Base-by-base conservation (phyloP, 2,329 filamentous ascomycete genomes). In the Fusarium zealandicum region DNA sequence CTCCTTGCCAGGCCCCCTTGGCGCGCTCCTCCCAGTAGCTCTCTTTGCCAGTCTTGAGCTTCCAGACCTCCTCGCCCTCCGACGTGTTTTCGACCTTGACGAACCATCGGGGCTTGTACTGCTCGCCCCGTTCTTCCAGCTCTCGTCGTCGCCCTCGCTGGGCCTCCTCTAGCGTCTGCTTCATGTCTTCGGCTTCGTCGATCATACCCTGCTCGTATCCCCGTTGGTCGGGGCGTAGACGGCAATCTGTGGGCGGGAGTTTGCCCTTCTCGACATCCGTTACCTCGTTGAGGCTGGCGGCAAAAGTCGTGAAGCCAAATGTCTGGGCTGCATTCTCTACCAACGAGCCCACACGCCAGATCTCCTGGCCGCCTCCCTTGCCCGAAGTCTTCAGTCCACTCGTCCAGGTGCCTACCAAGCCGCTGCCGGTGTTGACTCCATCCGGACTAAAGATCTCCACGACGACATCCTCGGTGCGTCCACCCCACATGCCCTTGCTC, bases 401-500 rank as follows among this genome's bases (percentile, higher is more conserved):
- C 0, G 93, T 97, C 95, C 95, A 99, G 48, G 90, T 96, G 3
- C 95, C 95, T 0, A 78, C 74, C 18, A 98, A 78, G 13, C 89
- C 86, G 10, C 88, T 78, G 1, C 90, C 82, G 0, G 89, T 82
- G 16, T 85, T 80, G 18, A 78, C 74, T 33, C 91, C 92, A 49
- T 88, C 81, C 1, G 82, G 75, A 52, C 88, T 87, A 63, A 88
- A 88, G 1, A 87, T 82, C 65, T 93, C 88, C 6, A 93, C 88
- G 30, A 83, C 81, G 9, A 98, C 90, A 57, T 99, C 95, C 73
- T 99, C 95, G 57, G 89, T 90, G 51, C 95, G 87, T 12, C 95
- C 95, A 27, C 93, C 93, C 76, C 98, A 99, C 91, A 99, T 96
- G 62, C 95, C 93, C 70, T 95, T 96, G 49, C 89, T 86, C 71